Evolutionary conservation across 164 flowering plant genomes (phyloP), one percentile per base, ranked within the genome.

Genomic region (Vitis cinerea): DNA sequence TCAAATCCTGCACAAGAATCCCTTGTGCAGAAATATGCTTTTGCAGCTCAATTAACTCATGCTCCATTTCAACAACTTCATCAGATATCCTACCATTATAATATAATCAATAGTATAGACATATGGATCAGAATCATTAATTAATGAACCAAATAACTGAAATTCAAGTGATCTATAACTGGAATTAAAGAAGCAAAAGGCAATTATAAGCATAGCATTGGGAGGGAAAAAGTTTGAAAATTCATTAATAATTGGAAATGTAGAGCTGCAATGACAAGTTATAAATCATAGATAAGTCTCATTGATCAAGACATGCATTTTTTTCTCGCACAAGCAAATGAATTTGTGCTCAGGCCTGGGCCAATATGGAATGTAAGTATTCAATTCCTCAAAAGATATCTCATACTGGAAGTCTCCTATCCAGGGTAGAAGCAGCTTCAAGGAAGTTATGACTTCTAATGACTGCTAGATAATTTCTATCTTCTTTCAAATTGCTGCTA

Each of bases 11-110:
- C 57, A 95, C 93, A 64, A 95, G 83, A 71, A 91, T 84, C 72
- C 98, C 89, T 78, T 95, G 94, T 15, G 93, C 72, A 66, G 97
- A 91, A 55, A 90, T 87, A 81, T 91, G 94, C 82, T 93, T 93
- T 74, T 79, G 88, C 72, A 95, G 80, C 78, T 93, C 97, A 72
- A 76, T 77, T 67, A 95, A 77, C 78, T 95, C 98, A 71, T 91
- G 97, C 75, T 93, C 84, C 88, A 86, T 84, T 77, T 95, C 99
- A 50, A 83, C 83, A n/a, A 87, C 96, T 83, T 95, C 99, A 80
- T 95, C 99, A 53, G 96, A 83, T 74, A 95, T 81, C 78, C 99
- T 95, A 77, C 76, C 77, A 55, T 70, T 3, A 80, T 17, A 13
- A n/a, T 47, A 23, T 12, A 27, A 56, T 50, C 65, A 70, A 37